Conservation (phyloP, 2,329 filamentous ascomycete genomes). For the Sarocladium oryzae region DNA sequence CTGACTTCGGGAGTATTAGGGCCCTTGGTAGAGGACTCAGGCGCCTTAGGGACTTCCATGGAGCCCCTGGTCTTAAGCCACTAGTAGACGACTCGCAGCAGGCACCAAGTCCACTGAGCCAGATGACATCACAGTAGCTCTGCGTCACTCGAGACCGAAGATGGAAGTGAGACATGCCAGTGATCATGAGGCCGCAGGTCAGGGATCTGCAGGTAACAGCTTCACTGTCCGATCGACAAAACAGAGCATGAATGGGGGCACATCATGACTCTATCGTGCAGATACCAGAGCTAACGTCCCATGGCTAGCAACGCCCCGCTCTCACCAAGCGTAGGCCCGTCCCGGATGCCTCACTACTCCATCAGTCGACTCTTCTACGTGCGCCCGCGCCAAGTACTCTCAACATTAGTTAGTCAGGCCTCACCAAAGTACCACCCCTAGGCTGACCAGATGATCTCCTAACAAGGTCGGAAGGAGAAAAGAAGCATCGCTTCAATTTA, state of each 20-base stretch:
- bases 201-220: not conserved
- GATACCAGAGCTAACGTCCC: not conserved
- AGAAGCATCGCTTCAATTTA: too few relatives aligned
- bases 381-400: not conserved
- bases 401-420: not conserved
- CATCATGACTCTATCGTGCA: constrained; percentile 7
- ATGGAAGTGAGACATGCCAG: too few relatives aligned
- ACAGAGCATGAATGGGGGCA: not conserved
- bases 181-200: too few relatives aligned
- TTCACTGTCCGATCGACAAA: not conserved
- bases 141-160: too few relatives aligned
- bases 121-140: not conserved
- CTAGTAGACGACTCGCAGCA: not conserved
- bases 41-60: not conserved
- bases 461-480: too few relatives aligned
- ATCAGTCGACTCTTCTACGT: not conserved
- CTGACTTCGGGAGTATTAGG: not conserved
- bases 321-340: not conserved
- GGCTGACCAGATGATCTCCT: too few relatives aligned
- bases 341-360: not conserved
- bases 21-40: not conserved
- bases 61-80: not conserved
- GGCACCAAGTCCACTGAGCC: not conserved
- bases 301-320: not conserved
- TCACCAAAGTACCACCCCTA: not conserved